A percentile compares a stretch with the other conserved stretches of the same genome.
Evolutionary conservation across 192 early-diverging fungal genomes (phyloP).

Genomic region (Spizellomyces sp.): DNA sequence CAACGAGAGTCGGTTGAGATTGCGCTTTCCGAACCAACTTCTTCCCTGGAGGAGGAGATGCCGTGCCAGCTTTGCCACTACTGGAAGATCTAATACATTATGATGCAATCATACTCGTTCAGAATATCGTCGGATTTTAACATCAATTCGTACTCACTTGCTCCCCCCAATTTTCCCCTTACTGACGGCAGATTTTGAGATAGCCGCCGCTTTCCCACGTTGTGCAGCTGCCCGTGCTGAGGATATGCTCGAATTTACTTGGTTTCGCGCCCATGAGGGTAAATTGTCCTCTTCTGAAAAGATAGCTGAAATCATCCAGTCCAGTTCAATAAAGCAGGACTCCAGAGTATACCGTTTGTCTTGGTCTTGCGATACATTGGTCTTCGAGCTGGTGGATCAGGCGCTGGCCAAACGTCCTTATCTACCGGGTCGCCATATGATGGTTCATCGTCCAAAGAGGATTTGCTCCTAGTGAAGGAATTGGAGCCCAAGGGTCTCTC

Average conservation of each 20-base stretch:
- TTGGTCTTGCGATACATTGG: slow-evolving; percentile 7
- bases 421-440: slow-evolving; percentile 20
- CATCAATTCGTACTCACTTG: not conserved
- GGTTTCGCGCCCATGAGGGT: slow-evolving; percentile 45
- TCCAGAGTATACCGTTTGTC: slow-evolving; percentile 1
- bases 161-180: not conserved
- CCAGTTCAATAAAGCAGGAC: too few relatives aligned
- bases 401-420: slow-evolving; percentile 58
- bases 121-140: too few relatives aligned
- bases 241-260: slow-evolving; percentile 6
- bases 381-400: slow-evolving; percentile 40
- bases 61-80: slow-evolving; percentile 6
- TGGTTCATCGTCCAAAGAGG: slow-evolving; percentile 20
- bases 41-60: slow-evolving; percentile 22
- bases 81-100: not conserved
- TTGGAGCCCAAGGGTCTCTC: not conserved
- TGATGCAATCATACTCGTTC: too few relatives aligned
- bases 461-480: slow-evolving; percentile 11
- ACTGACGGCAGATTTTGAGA: not conserved
- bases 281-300: slow-evolving; percentile 34
- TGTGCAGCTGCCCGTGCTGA: slow-evolving; percentile 3
- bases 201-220: not conserved
- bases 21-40: slow-evolving; percentile 36
- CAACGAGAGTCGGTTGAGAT: slow-evolving; percentile 36
- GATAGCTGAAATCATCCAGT: not conserved